Evolutionary conservation across 169 alveolate species (phyloP), one percentile per base, ranked within the genome.

Genomic region (Cryptosporidium ubiquitum): DNA sequence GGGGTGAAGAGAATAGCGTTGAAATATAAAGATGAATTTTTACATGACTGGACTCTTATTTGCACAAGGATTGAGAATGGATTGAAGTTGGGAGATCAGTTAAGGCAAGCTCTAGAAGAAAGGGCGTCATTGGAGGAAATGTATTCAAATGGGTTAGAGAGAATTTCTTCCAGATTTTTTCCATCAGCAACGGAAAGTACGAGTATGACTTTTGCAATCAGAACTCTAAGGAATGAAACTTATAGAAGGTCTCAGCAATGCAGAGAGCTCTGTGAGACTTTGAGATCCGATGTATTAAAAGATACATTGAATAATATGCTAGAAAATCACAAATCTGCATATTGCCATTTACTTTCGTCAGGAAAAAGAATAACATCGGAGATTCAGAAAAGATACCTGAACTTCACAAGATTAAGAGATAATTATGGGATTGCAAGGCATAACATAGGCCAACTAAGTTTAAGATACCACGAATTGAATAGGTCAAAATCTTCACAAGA

Each of bases 141-240:
- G 74, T 79, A 79, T 29, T 79, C 89, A 20, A 47, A 5, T 20
- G 75, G 89, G 61, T 64, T 79, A 20, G 89, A 79, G 42, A 79
- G 3, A 14, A 79, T 79, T 29, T 79, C 89, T 40, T 79, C 89
- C 10, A 79, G 23, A 12, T 61, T 79, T 79, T 79, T 79, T 20
- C 89, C 89, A 26, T 29, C 75, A 2, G 89, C 79, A 79, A 79
- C 89, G 14, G 89, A 79, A 79, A 79, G 89, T 61, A 23, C 74
- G 39, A 79, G 79, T 31, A 40, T 79, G 58, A 18, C 79, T 2
- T 61, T 73, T 18, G 89, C 89, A 61, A 64, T 79, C 1, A 79
- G 23, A 47, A 23, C 89, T 9, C 68, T 79, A 26, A 79, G 89
- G 49, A 79, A 64, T 64, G 89, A 79, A 64, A 79, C 75, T 26